Evolutionary conservation across 306 rosid genomes (phyloP), one percentile per base, ranked within the genome.

Genomic region (Glycine soja): DNA sequence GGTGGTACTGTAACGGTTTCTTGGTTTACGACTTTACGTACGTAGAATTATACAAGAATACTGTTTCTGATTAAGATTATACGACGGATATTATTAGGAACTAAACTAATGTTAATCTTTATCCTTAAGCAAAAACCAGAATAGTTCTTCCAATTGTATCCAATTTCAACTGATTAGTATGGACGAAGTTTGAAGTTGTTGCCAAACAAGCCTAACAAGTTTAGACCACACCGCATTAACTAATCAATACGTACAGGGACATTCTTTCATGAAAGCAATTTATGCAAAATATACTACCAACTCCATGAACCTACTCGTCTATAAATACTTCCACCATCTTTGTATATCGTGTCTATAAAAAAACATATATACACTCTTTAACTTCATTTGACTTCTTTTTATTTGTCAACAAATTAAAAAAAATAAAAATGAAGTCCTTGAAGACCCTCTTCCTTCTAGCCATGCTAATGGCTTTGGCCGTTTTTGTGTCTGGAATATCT

Each of bases 191-290:
- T 16, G 57, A 70, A 56, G 46, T 43, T 45, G 7, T 34, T 78
- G 77, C 76, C 76, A 78, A 82, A 45, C 62, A 72, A 79, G 57
- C 87, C 90, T 77, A 87, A 89, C 88, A 32, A 85, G 69, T 78
- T 83, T 72, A 45, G 94, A 83, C 85, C 82, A 83, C 30, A 24
- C 36, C 72, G 79, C 87, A 81, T 82, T 76, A 61, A 43, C 70
- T 64, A 40, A 40, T 38, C 15, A 46, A 32, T 36, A 5, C 59
- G 61, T 15, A 32, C 19, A 5, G 6, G 34, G 50, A 42, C 18
- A 57, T 50, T 11, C 40, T 62, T 38, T 46, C 74, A 50, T 46
- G 66, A 69, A 61, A 19, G 6, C 38, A 48, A 32, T 16, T 5
- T 45, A 62, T 72, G 45, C 13, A 8, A 67, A 66, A 66, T 66